Base-by-base conservation (phyloP, 2,329 filamentous ascomycete species). In the Cyanodermella asteris region DNA sequence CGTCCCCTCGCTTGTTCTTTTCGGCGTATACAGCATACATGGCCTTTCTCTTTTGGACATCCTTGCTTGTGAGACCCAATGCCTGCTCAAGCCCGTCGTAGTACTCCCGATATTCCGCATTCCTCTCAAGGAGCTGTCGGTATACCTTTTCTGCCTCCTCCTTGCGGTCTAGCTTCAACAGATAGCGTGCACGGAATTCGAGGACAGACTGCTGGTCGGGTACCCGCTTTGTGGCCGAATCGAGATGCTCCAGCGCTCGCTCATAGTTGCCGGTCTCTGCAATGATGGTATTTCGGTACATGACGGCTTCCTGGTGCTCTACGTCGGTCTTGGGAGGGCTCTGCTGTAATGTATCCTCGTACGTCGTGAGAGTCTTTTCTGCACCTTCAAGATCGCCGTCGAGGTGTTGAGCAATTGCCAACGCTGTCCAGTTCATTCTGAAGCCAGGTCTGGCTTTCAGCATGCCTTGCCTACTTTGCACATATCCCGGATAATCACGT, bases 261-360 rank as follows among this genome's bases (percentile, higher is more conserved):
- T 90, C 61, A 25, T 70, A 63, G 36, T 94, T 73, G 10, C 82
- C 82, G 29, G 70, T 67, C 51, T 94, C 90, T 18, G 78, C 80
- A 44, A 97, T 94, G 41, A 97, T 70, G 23, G 63, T 65, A 51
- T 93, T 97, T 53, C 91, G 93, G 57, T 97, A 97, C 52, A 97
- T 59, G 29, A 80, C 59, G 22, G 84, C 80, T 53, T 97, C 87
- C 16, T 82, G 87, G 49, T 94, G 77, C 49, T 97, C 87, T 42
- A 84, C 64, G 44, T 94, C 84, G 24, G 62, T 57, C 43, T 73
- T 72, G 8, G 70, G 63, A 2, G 81, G 80, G 7, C 72, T 64
- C 8, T 64, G 63, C 53, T 91, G 93, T 34, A 97, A 49, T 1
- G 84, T 94, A 33, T 87, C 80, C 50, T 97, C 87, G 47, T 84